Base-by-base conservation (phyloP, 2,329 filamentous ascomycete genomes). In the Endothia cerciana region DNA sequence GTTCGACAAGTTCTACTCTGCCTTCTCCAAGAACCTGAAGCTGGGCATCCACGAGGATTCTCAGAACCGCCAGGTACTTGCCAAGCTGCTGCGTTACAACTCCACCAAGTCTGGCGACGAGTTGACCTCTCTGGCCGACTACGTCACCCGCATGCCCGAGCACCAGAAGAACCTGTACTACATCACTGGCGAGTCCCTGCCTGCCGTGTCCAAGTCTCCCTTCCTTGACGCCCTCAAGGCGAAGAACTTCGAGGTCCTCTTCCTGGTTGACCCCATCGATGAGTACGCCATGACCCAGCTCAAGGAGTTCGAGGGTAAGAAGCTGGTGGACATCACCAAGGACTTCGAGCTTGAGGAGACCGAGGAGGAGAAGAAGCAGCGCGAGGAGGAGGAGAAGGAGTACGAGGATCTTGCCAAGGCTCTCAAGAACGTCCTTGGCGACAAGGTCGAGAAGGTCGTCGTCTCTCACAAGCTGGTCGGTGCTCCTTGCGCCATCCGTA, bases 141-240 rank as follows among this genome's bases (percentile, higher is more conserved):
- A 99, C 83, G 87, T 98, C 80, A 97, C 95, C 73, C 95, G 95
- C 84, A 99, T 99, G 95, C 91, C 93, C 68, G 94, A 98, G 88
- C 94, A 98, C 88, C 95, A 99, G 90, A 97, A 98, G 91, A 94
- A 99, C 85, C 93, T 99, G 84, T 99, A 99, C 91, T 99, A 98
- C 92, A 99, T 99, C 88, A 99, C 95, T 71, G 95, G 95, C 85
- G 95, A 99, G 90, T 97, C 94, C 66, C 90, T 97, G 85, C 97
- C 97, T 89, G 95, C 95, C 73, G 95, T 99, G 73, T 84, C 90
- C 82, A 96, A 97, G 88, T 99, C 95, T 74, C 95, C 95, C 76
- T 99, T 99, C 94, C 89, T 99, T 72, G 95, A 99, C 80, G 89
- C 94, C 65, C 93, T 99, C 82, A 97, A 96, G 89, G 91, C 93